Base-by-base conservation (phyloP, 148 eudicot genomes). In the Fagopyrum tataricum region DNA sequence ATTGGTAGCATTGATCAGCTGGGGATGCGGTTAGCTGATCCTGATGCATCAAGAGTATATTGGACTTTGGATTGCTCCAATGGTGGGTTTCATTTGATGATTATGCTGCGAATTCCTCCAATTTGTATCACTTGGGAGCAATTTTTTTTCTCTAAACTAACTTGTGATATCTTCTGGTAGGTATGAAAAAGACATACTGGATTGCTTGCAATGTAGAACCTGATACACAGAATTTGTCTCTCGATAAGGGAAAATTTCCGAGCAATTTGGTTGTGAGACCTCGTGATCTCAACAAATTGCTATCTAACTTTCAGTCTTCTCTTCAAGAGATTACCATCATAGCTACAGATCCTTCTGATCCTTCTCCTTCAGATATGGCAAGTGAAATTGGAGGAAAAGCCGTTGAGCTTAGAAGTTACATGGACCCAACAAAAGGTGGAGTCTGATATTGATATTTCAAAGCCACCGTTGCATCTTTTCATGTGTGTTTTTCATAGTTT, bases 321-420 rank as follows among this genome's bases (percentile, higher is more conserved):
- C 97, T 95, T 82, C 99, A 95, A 82, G 98, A 95, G 87, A 95
- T 95, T 20, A 95, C 98, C 15, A 68, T 95, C 72, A 88, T 95
- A 72, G 93, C 99, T 78, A 90, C 99, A 41, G 96, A 90, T 44
- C 88, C 85, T 42, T 81, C 91, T 49, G 79, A 31, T 31, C 37
- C 91, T 64, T 15, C 81, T 73, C 97, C 96, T 71, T 81, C 90
- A 46, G 97, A 91, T 72, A 82, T 76, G 39, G 91, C 90, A 40
- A 85, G 75, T 75, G 90, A 95, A 80, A 87, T 95, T 82, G 97
- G 96, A 73, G 99, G 98, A 75, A 95, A 95, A 85, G 97, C 99
- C 78, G 97, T 95, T 79, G 99, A 95, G 75, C 83, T 95, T 74
- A 85, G 97, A 85, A 95, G 99, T 79, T 95, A 95, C 66, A 84